These are phyloP conservation scores for Sarocladium kiliense DNA, from an alignment of 2,329 filamentous ascomycete species.

Conservation along the genomic window DNA sequence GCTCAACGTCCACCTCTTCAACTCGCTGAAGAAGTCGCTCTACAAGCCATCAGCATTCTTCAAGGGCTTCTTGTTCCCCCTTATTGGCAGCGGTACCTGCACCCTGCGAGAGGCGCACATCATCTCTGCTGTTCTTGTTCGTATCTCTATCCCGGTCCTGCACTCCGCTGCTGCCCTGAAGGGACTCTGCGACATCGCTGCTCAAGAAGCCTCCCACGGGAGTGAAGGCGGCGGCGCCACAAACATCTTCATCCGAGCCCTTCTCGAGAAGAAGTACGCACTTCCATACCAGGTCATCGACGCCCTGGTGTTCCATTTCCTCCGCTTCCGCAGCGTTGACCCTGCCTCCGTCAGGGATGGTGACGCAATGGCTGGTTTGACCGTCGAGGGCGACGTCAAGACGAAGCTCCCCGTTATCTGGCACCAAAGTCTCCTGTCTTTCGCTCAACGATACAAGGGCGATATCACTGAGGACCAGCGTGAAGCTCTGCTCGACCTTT, in stretches of 20 bases:
- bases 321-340: constrained; percentile 75
- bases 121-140: constrained; percentile 76
- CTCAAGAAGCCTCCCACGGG: constrained; percentile 77
- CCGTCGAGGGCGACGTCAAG: constrained; percentile 43
- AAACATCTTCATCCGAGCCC: constrained; percentile 89
- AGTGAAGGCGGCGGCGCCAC: constrained; percentile 86
- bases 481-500: constrained; percentile 81
- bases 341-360: constrained; percentile 45
- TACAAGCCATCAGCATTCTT: constrained; percentile 97
- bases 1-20: constrained; percentile 92
- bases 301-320: constrained; percentile 91
- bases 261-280: constrained; percentile 96
- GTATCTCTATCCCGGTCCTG: constrained; percentile 82
- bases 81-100: constrained; percentile 80
- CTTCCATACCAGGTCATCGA: constrained; percentile 93
- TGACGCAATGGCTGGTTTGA: constrained; percentile 48
- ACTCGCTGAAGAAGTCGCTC: constrained; percentile 80
- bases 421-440: constrained; percentile 90
- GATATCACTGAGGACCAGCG: constrained; percentile 95
- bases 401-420: constrained; percentile 83
- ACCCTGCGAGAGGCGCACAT: constrained; percentile 90
- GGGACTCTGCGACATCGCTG: constrained; percentile 88
- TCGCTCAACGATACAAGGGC: constrained; percentile 90
- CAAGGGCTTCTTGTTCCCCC: constrained; percentile 90
- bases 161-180: constrained; percentile 91